phyloP scores from a whole-genome alignment of 2,329 filamentous ascomycete species.

The Tolypocladium tundrense region DNA sequence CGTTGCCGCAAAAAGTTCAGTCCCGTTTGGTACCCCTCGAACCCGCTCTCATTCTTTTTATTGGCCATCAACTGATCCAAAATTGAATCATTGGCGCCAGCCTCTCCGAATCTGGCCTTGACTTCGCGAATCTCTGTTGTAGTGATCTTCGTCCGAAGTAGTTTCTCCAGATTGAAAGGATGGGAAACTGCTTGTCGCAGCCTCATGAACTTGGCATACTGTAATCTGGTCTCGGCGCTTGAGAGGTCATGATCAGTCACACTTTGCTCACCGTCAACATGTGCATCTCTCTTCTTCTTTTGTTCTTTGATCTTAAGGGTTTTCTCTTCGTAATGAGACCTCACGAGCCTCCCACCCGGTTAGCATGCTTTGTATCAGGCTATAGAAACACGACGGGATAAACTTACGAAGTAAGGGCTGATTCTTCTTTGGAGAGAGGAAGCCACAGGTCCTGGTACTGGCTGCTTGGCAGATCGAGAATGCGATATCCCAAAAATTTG shows the following conservation, averaged over 20 bases:
- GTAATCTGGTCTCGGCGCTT: no score
- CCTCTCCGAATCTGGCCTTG: not conserved
- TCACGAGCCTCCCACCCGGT: no score
- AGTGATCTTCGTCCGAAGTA: constrained; percentile 5
- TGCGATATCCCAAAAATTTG: constrained; percentile 13
- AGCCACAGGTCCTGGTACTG: constrained; percentile 11
- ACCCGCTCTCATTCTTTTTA: not conserved
- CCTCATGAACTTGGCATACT: not conserved
- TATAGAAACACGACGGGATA: no score
- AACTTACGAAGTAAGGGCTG: constrained; percentile 14
- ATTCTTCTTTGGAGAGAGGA: constrained; percentile 15
- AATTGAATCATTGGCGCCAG: not conserved
- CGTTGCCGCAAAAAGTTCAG: constrained; percentile 3
- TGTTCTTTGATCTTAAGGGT: not conserved
- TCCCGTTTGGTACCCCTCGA: constrained; percentile 6
- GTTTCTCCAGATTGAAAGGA: constrained; percentile 15
- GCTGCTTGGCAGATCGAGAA: constrained; percentile 13
- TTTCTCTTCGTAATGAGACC: no score
- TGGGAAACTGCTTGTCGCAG: constrained; percentile 17
- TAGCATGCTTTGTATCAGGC: no score
- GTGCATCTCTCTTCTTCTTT: not conserved
- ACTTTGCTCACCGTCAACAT: no score
- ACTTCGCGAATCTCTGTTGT: not conserved
- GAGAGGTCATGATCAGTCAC: no score
- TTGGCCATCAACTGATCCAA: constrained; percentile 5